Evolutionary conservation across 2,329 filamentous ascomycete species (phyloP).

Genomic region (Calonectria ilicicola): DNA sequence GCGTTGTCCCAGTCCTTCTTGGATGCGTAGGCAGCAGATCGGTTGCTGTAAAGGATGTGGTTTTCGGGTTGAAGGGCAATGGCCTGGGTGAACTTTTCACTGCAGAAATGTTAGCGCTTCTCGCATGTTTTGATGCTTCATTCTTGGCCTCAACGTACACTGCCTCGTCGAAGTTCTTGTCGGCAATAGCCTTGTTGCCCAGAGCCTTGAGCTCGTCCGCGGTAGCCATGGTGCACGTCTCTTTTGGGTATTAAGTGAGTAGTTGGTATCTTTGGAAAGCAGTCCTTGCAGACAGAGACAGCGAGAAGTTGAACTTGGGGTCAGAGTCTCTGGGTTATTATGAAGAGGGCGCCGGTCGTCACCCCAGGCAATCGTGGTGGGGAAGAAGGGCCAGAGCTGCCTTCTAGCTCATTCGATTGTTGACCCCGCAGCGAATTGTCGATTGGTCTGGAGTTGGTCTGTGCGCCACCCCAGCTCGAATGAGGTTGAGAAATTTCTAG

Average conservation of each 20-base stretch:
- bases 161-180: conserved; percentile 96
- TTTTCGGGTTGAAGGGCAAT: conserved; percentile 90
- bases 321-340: conserved; percentile 23
- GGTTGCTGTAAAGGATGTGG: conserved; percentile 98
- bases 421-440: conserved; percentile 38
- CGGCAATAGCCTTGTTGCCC: conserved; percentile 98
- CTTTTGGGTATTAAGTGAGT: conserved; percentile 10
- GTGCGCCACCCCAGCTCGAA: conserved; percentile 25
- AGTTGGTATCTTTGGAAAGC: conserved; percentile 10
- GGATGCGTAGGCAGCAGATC: conserved; percentile 88
- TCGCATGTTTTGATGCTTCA: neutral
- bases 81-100: conserved; percentile 93
- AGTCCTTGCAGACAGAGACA: conserved; percentile 20
- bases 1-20: conserved; percentile 89
- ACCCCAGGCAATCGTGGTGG: conserved; percentile 43
- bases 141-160: conserved; percentile 73
- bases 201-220: conserved; percentile 91
- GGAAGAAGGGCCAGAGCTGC: conserved; percentile 47
- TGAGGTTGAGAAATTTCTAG: conserved; percentile 37
- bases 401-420: conserved; percentile 60
- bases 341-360: conserved; percentile 35
- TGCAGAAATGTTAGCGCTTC: conserved; percentile 52
- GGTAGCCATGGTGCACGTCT: conserved; percentile 61
- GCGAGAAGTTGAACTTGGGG: conserved; percentile 25
- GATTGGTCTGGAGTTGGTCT: conserved; percentile 45